These are phyloP conservation scores for Diaporthe australafricana DNA, from an alignment of 2,329 filamentous ascomycete species.

Conservation along the genomic window DNA sequence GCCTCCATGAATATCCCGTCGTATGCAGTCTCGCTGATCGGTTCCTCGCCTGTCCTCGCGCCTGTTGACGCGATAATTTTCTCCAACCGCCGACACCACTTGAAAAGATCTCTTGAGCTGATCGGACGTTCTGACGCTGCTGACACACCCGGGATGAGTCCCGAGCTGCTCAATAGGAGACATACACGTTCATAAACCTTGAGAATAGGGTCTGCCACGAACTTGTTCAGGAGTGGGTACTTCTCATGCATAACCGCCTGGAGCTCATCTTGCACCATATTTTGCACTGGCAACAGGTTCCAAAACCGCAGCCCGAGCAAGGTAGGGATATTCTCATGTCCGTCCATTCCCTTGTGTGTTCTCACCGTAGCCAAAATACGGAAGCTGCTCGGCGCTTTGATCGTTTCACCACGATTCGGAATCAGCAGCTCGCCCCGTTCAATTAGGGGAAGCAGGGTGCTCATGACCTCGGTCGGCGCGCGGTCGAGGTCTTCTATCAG, in stretches of 20 bases:
- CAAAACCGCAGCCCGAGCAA: slow-evolving; percentile 90
- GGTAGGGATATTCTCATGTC: slow-evolving; percentile 73
- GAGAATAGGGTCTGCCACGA: slow-evolving; percentile 66
- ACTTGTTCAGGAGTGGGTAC: slow-evolving; percentile 76
- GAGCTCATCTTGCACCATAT: slow-evolving; percentile 77
- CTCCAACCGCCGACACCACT: slow-evolving; percentile 86
- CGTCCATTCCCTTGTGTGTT: slow-evolving; percentile 77
- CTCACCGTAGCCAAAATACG: slow-evolving; percentile 92
- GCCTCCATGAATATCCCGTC: slow-evolving; percentile 95
- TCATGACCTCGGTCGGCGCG: slow-evolving; percentile 94
- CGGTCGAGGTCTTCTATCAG: slow-evolving; percentile 97
- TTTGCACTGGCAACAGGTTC: slow-evolving; percentile 78
- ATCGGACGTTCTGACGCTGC: slow-evolving; percentile 57
- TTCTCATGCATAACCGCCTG: slow-evolving; percentile 77
- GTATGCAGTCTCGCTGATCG: slow-evolving; percentile 76
- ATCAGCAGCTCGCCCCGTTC: slow-evolving; percentile 93
- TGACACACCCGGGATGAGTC: slow-evolving; percentile 42
- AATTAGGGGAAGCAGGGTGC: slow-evolving; percentile 90
- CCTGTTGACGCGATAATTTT: slow-evolving; percentile 71
- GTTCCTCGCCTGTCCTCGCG: slow-evolving; percentile 74
- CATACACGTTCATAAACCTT: slow-evolving; percentile 68
- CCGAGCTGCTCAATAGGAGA: slow-evolving; percentile 51
- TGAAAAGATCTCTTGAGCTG: slow-evolving; percentile 79
- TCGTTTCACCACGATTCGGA: slow-evolving; percentile 86
- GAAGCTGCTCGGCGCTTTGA: slow-evolving; percentile 87